phyloP scores from a whole-genome alignment of 2,329 filamentous ascomycete genomes.

The Neoascochyta sp. region DNA sequence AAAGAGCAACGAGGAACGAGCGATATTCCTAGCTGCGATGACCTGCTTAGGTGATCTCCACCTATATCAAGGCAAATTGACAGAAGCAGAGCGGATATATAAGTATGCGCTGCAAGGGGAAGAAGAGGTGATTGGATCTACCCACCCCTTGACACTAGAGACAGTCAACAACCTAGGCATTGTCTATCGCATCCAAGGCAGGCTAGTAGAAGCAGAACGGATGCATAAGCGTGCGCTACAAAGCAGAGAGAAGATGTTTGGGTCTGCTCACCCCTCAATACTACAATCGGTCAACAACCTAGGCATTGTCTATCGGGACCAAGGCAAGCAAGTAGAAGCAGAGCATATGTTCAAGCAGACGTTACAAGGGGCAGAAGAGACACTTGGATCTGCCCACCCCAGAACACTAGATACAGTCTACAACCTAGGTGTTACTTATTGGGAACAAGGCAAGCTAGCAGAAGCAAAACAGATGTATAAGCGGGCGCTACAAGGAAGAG shows the following conservation, averaged over 20 bases:
- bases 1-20: no score
- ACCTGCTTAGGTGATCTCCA: not conserved
- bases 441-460: not conserved
- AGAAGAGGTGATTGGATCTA: conserved; percentile 10
- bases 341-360: conserved; percentile 12
- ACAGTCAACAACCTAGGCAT: conserved; percentile 12
- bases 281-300: conserved; percentile 3
- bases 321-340: not conserved
- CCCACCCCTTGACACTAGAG: conserved; percentile 10
- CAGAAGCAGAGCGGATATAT: conserved; percentile 12
- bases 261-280: not conserved
- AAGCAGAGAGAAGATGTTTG: not conserved
- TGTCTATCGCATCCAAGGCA: conserved; percentile 12
- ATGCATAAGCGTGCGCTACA: conserved; percentile 5
- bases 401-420: conserved; percentile 14
- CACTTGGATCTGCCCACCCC: conserved; percentile 9
- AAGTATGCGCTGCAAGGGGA: conserved; percentile 10
- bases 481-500: conserved; percentile 12
- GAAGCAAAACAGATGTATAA: conserved; percentile 8
- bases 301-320: conserved; percentile 9
- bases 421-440: conserved; percentile 15
- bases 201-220: conserved; percentile 7
- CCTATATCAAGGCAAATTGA: not conserved
- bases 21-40: no score
- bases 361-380: conserved; percentile 13